phyloP scores from a whole-genome alignment of 2,329 filamentous ascomycete genomes.

The Bipolaris sorokiniana region DNA sequence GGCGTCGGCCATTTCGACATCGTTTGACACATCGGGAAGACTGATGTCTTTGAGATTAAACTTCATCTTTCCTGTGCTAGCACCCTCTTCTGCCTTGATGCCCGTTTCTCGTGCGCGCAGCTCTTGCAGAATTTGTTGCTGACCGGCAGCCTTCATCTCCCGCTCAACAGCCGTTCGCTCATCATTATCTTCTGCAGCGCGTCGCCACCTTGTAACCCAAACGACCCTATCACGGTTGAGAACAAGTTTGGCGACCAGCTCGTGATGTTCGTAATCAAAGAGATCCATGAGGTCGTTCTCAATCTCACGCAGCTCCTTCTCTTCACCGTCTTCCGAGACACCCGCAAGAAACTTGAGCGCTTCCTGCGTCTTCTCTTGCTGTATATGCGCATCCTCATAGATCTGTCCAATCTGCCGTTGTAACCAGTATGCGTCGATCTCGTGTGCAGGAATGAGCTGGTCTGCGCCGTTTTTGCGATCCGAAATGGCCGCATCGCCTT shows the following conservation, averaged over 20 bases:
- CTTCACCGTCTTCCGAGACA: conserved; percentile 75
- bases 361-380: conserved; percentile 88
- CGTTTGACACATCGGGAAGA: conserved; percentile 64
- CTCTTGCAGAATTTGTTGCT: conserved; percentile 86
- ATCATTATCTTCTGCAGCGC: conserved; percentile 76
- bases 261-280: conserved; percentile 95
- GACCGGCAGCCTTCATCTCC: conserved; percentile 88
- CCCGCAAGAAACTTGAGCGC: conserved; percentile 84
- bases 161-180: conserved; percentile 79
- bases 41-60: conserved; percentile 85
- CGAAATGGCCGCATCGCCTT: conserved; percentile 63
- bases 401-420: conserved; percentile 88
- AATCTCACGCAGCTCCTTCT: conserved; percentile 86
- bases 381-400: conserved; percentile 89
- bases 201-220: conserved; percentile 89
- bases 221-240: conserved; percentile 92
- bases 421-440: conserved; percentile 97
- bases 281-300: conserved; percentile 99
- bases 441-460: conserved; percentile 75
- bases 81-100: conserved; percentile 60
- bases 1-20: conserved; percentile 50
- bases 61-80: conserved; percentile 80
- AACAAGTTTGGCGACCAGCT: conserved; percentile 88
- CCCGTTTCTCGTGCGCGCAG: conserved; percentile 73
- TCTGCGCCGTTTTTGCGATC: conserved; percentile 54